Conservation (phyloP, 169 alveolate species). For the Cryptosporidium ryanae region DNA sequence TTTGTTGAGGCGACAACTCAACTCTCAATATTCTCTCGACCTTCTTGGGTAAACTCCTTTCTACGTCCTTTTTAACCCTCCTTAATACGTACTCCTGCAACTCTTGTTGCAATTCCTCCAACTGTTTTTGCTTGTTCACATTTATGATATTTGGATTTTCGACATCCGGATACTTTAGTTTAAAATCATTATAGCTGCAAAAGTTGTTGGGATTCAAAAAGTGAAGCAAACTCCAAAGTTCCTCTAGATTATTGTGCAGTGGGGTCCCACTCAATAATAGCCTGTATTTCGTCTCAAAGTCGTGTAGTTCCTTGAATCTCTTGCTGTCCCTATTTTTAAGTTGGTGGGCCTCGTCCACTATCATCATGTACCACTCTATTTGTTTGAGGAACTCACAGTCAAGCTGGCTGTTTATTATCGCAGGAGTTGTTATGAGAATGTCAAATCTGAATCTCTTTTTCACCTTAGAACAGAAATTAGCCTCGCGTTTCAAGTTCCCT, state of each 20-base stretch:
- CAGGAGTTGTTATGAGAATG: constrained; percentile 90
- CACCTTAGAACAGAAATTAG: neutral
- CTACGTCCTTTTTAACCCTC: constrained; percentile 91
- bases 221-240: constrained; percentile 95
- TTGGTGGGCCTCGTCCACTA: constrained; percentile 94
- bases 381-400: constrained; percentile 89
- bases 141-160: constrained; percentile 90
- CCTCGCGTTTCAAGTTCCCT: neutral
- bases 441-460: constrained; percentile 81
- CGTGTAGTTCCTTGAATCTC: constrained; percentile 87
- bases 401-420: constrained; percentile 85
- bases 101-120: constrained; percentile 87
- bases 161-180: constrained; percentile 84
- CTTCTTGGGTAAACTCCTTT: constrained; percentile 89
- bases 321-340: constrained; percentile 90
- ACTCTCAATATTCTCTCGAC: constrained; percentile 91
- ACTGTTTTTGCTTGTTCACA: constrained; percentile 87
- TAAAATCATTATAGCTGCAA: constrained; percentile 84
- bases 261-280: constrained; percentile 96
- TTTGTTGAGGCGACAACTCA: constrained; percentile 90
- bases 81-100: constrained; percentile 88
- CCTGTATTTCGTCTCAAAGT: constrained; percentile 88
- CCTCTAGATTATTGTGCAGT: constrained; percentile 93
- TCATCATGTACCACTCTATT: constrained; percentile 90
- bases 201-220: constrained; percentile 91